These are phyloP conservation scores for Pyrenochaeta sp. DNA, from an alignment of 2,329 filamentous ascomycete genomes.

Conservation along the genomic window DNA sequence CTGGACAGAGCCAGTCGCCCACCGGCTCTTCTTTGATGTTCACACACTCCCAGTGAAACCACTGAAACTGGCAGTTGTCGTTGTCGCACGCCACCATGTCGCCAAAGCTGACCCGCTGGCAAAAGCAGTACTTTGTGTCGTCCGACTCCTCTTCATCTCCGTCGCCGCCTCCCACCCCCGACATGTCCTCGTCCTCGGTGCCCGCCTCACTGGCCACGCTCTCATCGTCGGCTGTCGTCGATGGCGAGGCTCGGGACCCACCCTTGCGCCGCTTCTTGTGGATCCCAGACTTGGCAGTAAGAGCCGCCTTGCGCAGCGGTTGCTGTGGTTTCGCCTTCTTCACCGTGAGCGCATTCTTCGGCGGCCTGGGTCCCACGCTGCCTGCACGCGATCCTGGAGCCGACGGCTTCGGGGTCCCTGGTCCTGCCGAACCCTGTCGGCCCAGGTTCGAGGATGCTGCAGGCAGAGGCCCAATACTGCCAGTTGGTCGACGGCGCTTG, in stretches of 20 bases:
- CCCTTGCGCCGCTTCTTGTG: constrained; percentile 50
- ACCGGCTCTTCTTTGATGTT: constrained; percentile 59
- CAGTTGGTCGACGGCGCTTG: constrained; percentile 67
- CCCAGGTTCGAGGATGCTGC: constrained; percentile 63
- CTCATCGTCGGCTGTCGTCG: constrained; percentile 60
- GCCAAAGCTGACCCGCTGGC: constrained; percentile 83
- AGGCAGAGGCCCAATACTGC: constrained; percentile 61
- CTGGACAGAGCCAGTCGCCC: constrained; percentile 61
- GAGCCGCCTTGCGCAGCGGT: constrained; percentile 47
- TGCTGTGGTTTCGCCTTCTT: constrained; percentile 67
- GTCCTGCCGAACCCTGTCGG: constrained; percentile 68
- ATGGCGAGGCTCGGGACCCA: constrained; percentile 50
- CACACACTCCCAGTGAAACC: constrained; percentile 81
- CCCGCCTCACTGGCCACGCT: constrained; percentile 59
- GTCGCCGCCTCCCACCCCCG: constrained; percentile 50
- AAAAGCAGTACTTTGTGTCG: constrained; percentile 80
- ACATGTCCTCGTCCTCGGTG: constrained; percentile 62
- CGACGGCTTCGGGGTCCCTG: constrained; percentile 68
- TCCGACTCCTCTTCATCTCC: constrained; percentile 73
- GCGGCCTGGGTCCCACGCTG: constrained; percentile 63
- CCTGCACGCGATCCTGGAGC: constrained; percentile 66
- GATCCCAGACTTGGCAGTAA: constrained; percentile 45
- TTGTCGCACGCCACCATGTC: constrained; percentile 93
- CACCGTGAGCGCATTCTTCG: constrained; percentile 57
- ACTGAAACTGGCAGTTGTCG: constrained; percentile 80